Evolutionary conservation across 306 rosid genomes (phyloP), one percentile per base, ranked within the genome.

Genomic region (Prunus kanzakura): DNA sequence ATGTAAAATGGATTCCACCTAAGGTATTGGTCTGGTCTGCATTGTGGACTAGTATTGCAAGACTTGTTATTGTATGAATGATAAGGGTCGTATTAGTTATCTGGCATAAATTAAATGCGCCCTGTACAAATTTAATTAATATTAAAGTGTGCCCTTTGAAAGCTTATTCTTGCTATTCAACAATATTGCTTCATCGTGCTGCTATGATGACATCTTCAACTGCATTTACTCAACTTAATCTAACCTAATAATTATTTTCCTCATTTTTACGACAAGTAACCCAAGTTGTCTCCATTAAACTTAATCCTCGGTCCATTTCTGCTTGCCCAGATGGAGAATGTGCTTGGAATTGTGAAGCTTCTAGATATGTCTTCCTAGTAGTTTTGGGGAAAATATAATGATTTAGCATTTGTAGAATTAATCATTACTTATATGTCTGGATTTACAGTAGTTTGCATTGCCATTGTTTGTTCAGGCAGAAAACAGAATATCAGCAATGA

Each of bases 401-500:
- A 15, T 14, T 72, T 10, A 23, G 35, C 8, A 19, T 1, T 73
- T 60, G 11, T 60, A 25, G 58, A 58, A 10, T 23, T 72, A 15
- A n/a, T 45, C 20, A 73, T 58, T 11, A 73, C 2, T 38, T 5
- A 60, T 18, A 73, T 19, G 1, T 14, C 7, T 16, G 45, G 50
- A 25, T 45, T 45, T 45, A 60, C 19, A 60, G 22, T 45, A 45
- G 49, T 66, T 69, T 80, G 58, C 52, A 69, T 81, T 69, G 38
- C 57, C 72, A 76, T 76, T 86, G 68, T 35, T 70, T 52, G 29
- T 76, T 80, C 86, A 95, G 99, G 93, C 90, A 84, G 97, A 88
- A 87, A 95, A 95, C 84, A 90, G 99, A 89, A 95, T 95, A 79
- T 89, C 96, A 23, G 87, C 97, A 58, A 95, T 95, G 99, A 91